Percentiles rank a stretch among this genome's conserved stretches.
These are phyloP conservation scores for Paramecium caudatum DNA, from an alignment of 73 alveolate genomes.

Conservation along the genomic window DNA sequence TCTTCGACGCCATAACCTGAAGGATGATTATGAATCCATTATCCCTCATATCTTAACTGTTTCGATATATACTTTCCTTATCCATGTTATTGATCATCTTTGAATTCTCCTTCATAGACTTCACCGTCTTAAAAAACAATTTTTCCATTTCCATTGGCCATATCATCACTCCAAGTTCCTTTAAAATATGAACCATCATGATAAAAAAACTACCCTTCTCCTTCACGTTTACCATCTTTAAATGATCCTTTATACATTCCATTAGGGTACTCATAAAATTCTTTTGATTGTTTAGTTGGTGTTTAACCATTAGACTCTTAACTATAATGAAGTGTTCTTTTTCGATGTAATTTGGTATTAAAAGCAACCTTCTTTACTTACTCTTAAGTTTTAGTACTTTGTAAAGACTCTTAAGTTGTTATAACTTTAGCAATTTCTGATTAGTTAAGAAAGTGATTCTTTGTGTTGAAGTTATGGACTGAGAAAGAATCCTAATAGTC, in stretches of 20 bases:
- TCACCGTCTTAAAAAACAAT: constrained; percentile 66
- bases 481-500: not conserved
- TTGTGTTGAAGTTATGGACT: not conserved
- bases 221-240: constrained; percentile 33
- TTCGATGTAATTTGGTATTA: constrained; percentile 22
- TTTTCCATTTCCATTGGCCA: constrained; percentile 69
- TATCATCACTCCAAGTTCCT: constrained; percentile 71
- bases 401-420: not conserved
- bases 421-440: not conserved
- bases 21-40: constrained; percentile 70
- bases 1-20: constrained; percentile 59
- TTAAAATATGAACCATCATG: constrained; percentile 69
- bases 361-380: constrained; percentile 4
- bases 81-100: constrained; percentile 69
- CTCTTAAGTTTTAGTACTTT: not conserved
- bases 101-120: constrained; percentile 63
- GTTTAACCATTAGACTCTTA: not conserved
- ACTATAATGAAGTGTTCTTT: constrained; percentile 14
- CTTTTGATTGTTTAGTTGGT: not conserved
- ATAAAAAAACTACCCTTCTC: constrained; percentile 45
- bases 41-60: constrained; percentile 60
- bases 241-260: constrained; percentile 40
- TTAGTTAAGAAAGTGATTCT: not conserved
- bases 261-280: constrained; percentile 24
- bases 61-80: constrained; percentile 36